Evolutionary conservation across 192 early-diverging fungal species (phyloP).

Genomic region (Cladochytrium replicatum): DNA sequence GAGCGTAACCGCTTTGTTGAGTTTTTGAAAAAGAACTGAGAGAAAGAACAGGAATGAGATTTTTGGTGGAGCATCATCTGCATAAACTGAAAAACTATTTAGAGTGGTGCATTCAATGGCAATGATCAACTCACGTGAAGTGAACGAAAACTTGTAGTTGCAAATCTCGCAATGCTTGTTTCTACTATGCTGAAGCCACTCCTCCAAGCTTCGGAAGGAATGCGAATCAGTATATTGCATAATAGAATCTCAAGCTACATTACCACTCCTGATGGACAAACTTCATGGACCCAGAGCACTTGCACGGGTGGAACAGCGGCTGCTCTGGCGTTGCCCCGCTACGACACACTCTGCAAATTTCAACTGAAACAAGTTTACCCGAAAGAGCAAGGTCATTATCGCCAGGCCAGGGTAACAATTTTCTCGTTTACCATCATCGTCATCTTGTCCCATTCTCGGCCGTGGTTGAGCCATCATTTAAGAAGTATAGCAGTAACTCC

Average conservation of each 20-base stretch:
- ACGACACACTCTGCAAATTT: slow-evolving; percentile 78
- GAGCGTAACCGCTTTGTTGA: slow-evolving; percentile 3
- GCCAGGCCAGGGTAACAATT: too few relatives aligned
- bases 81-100: slow-evolving; percentile 27
- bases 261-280: slow-evolving; percentile 91
- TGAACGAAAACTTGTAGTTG: slow-evolving; percentile 73
- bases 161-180: slow-evolving; percentile 90
- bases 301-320: slow-evolving; percentile 88
- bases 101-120: background rate
- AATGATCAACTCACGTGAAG: slow-evolving; percentile 50
- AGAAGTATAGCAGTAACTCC: too few relatives aligned
- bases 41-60: slow-evolving; percentile 21
- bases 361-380: too few relatives aligned
- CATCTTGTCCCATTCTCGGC: too few relatives aligned
- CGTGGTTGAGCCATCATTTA: too few relatives aligned
- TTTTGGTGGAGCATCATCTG: slow-evolving; percentile 14
- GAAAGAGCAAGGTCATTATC: too few relatives aligned
- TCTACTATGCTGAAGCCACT: slow-evolving; percentile 75
- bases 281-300: slow-evolving; percentile 90
- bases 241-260: too few relatives aligned
- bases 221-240: too few relatives aligned
- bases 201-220: slow-evolving; percentile 43
- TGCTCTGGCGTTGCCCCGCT: slow-evolving; percentile 64
- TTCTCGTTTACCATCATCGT: too few relatives aligned
- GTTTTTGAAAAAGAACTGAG: slow-evolving; percentile 6